Base-by-base conservation (phyloP, 331 rosid species). In the Pyrus hybrid region DNA sequence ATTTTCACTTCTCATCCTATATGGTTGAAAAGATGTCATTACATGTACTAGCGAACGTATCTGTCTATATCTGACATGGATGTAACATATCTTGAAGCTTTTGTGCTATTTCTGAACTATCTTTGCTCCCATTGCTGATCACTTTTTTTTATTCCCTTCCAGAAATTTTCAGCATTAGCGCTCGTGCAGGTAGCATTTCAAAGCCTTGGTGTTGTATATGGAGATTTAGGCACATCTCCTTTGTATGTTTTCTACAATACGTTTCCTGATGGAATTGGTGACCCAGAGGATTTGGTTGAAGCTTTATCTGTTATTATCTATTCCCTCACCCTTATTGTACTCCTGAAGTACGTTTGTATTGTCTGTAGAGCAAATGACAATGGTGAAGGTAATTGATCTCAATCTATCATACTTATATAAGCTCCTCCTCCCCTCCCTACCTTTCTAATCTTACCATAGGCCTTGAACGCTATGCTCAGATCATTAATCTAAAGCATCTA, bases 171-270 rank as follows among this genome's bases (percentile, higher is more conserved):
- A 20, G 26, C 71, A 37, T 10, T 67, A 62, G 18, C 68, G 77
- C 32, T 81, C 21, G 56, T 77, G 74, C 79, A 32, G 63, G 56
- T 82, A 13, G 79, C 85, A 10, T 81, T 72, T 45, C 67, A 77
- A 79, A 82, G 85, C 66, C 85, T 82, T 22, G 82, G 85, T 10
- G 82, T 82, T 45, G 85, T 82, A 3, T 82, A 72, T 51, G 85
- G 85, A 47, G 81, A 81, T 60, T 72, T 81, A 61, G 78, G 79
- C 71, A 81, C 78, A 5, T 82, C 85, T 23, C 82, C 85, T 3
- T 41, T 82, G 66, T 82, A 81, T 61, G 85, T 82, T n/a, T 82
- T 77, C 79, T 67, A 77, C 68, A 82, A 73, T 47, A 82, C 85
- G 20, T 82, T 82, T 63, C 79, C 85, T 21, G 71, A 82, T 25